These are phyloP conservation scores for Picochlorum sp. DNA, from an alignment of 139 green algal species.

Conservation along the genomic window DNA sequence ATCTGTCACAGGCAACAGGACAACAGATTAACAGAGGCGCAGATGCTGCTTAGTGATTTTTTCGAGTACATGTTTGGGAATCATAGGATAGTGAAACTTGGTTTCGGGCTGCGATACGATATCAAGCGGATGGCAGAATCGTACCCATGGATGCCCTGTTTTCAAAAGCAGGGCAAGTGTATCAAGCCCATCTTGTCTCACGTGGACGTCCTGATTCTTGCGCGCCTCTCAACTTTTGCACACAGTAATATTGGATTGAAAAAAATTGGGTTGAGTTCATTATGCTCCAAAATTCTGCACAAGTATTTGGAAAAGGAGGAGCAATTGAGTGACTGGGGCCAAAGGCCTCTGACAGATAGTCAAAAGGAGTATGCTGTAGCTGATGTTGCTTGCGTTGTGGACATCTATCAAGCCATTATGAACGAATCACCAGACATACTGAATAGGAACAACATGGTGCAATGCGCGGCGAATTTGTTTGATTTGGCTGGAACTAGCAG, in stretches of 20 bases:
- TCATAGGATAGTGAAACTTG: slow-evolving; percentile 19
- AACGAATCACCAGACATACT: not conserved
- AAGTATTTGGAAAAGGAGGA: slow-evolving; percentile 26
- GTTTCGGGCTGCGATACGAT: slow-evolving; percentile 24
- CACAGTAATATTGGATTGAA: slow-evolving; percentile 3
- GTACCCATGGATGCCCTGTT: slow-evolving; percentile 32
- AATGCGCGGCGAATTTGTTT: slow-evolving; percentile 1
- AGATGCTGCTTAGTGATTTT: slow-evolving; percentile 14
- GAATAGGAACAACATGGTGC: not conserved
- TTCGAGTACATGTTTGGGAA: slow-evolving; percentile 15
- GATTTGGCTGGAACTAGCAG: slow-evolving; percentile 2
- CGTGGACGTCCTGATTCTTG: slow-evolving; percentile 25
- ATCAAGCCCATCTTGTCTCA: slow-evolving; percentile 12
- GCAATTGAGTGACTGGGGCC: slow-evolving; percentile 27
- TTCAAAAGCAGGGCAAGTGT: not conserved
- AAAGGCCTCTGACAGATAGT: slow-evolving; percentile 16
- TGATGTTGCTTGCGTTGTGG: slow-evolving; percentile 26
- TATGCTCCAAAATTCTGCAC: slow-evolving; percentile 16
- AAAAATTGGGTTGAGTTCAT: slow-evolving; percentile 12
- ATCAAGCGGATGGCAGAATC: slow-evolving; percentile 19
- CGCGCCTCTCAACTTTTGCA: not conserved
- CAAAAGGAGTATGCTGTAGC: slow-evolving; percentile 27
- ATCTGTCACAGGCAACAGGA: slow-evolving; percentile 10
- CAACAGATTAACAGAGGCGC: not conserved
- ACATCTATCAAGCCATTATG: slow-evolving; percentile 15